phyloP scores from a whole-genome alignment of 2,329 filamentous ascomycete species.

The Pseudogymnoascus sp. region DNA sequence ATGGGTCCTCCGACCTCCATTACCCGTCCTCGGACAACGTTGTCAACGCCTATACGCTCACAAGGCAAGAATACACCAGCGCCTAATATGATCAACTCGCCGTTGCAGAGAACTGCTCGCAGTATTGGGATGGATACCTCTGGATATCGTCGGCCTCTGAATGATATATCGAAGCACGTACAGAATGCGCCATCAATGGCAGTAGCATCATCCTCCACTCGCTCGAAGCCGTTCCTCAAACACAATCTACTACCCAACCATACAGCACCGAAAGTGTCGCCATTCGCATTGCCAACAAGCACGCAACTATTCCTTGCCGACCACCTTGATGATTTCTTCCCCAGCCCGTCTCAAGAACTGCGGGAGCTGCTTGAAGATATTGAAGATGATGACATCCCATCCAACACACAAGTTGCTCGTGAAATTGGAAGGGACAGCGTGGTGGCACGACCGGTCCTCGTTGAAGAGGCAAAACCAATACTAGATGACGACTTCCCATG shows the following conservation, averaged over 20 bases:
- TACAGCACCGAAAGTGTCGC: background rate
- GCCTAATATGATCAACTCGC: background rate
- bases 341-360: conserved; percentile 47
- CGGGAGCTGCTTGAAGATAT: conserved; percentile 41
- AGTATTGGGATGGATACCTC: background rate
- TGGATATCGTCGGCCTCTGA: background rate
- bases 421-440: conserved; percentile 16
- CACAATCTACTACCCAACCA: conserved; percentile 7
- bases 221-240: background rate
- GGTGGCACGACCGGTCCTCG: background rate
- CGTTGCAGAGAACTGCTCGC: background rate
- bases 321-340: conserved; percentile 46
- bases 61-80: background rate
- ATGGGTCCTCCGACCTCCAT: background rate
- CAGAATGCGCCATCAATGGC: background rate
- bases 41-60: background rate
- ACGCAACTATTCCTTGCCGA: conserved; percentile 45
- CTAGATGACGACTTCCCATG: background rate
- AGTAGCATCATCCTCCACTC: background rate
- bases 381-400: conserved; percentile 19
- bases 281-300: conserved; percentile 28
- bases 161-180: background rate
- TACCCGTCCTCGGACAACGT: background rate
- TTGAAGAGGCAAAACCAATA: background rate
- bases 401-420: conserved; percentile 18